Conservation (phyloP, 495 filamentous ascomycete species). For the Xeromyces bisporus region DNA sequence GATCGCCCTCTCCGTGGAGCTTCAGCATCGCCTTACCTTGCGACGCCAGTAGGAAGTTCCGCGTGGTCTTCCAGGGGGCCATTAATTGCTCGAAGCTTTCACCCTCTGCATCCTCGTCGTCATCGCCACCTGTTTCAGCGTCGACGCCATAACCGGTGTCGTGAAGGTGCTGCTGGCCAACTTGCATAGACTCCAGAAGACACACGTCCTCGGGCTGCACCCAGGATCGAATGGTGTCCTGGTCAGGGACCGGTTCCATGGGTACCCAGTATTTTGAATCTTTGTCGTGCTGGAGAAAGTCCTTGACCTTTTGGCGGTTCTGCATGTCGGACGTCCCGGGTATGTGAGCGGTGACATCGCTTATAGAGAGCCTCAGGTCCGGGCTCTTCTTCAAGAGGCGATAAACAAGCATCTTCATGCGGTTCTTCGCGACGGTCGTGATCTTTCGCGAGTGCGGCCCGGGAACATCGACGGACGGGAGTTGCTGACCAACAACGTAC, state of each 20-base stretch:
- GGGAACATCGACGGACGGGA: slow-evolving; percentile 82
- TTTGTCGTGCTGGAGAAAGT: slow-evolving; percentile 81
- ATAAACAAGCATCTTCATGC: slow-evolving; percentile 87
- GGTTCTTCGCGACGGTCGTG: slow-evolving; percentile 84
- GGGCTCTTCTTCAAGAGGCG: slow-evolving; percentile 62
- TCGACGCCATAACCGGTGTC: slow-evolving; percentile 66
- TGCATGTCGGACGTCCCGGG: slow-evolving; percentile 83
- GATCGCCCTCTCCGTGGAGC: slow-evolving; percentile 86
- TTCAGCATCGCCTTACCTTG: slow-evolving; percentile 94
- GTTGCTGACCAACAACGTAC: slow-evolving; percentile 75
- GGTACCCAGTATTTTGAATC: slow-evolving; percentile 73
- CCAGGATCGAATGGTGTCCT: slow-evolving; percentile 60
- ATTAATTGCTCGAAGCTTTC: slow-evolving; percentile 74
- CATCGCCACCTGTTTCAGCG: slow-evolving; percentile 53
- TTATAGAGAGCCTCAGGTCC: slow-evolving; percentile 49
- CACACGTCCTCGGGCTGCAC: slow-evolving; percentile 93
- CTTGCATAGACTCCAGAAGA: slow-evolving; percentile 89
- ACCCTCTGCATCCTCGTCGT: slow-evolving; percentile 45
- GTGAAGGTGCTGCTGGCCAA: slow-evolving; percentile 66
- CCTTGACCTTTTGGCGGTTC: slow-evolving; percentile 89
- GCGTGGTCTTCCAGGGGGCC: slow-evolving; percentile 86
- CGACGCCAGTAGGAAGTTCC: slow-evolving; percentile 87
- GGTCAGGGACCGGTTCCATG: slow-evolving; percentile 57
- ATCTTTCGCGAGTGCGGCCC: slow-evolving; percentile 86
- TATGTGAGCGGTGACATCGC: slow-evolving; percentile 74